These are phyloP conservation scores for Fusarium chuoi DNA, from an alignment of 2,329 filamentous ascomycete genomes.

Conservation along the genomic window DNA sequence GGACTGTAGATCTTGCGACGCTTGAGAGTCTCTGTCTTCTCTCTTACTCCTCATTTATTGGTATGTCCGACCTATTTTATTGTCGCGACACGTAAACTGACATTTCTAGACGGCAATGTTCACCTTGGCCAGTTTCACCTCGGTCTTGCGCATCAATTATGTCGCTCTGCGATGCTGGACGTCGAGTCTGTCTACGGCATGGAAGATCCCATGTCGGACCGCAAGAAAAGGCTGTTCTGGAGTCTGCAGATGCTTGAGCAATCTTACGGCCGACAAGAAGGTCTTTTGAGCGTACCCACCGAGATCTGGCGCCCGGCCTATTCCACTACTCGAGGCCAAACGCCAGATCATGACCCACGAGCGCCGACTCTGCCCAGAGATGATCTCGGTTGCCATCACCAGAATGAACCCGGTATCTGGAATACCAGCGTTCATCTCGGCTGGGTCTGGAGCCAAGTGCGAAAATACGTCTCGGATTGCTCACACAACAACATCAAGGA, in stretches of 20 bases:
- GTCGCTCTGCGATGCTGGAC: slow-evolving; percentile 61
- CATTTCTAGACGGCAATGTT: slow-evolving; percentile 56
- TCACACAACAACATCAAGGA: slow-evolving; percentile 59
- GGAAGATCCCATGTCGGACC: slow-evolving; percentile 51
- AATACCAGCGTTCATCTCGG: slow-evolving; percentile 60
- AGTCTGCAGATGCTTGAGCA: slow-evolving; percentile 62
- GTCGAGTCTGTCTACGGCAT: slow-evolving; percentile 51
- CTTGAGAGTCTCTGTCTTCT: slow-evolving; percentile 63
- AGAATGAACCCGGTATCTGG: slow-evolving; percentile 60
- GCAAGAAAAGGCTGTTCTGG: slow-evolving; percentile 63
- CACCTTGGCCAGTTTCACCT: slow-evolving; percentile 62
- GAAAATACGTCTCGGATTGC: slow-evolving; percentile 60
- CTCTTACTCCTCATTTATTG: slow-evolving; percentile 61
- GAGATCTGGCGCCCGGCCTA: slow-evolving; percentile 54
- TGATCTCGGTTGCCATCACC: slow-evolving; percentile 54
- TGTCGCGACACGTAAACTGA: background rate
- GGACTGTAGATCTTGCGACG: slow-evolving; percentile 59
- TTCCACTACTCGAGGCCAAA: slow-evolving; percentile 37
- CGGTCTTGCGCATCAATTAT: slow-evolving; percentile 61
- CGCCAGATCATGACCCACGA: slow-evolving; percentile 45
- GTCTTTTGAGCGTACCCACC: slow-evolving; percentile 54
- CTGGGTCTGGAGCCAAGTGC: slow-evolving; percentile 61
- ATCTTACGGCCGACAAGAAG: slow-evolving; percentile 59
- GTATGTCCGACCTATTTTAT: slow-evolving; percentile 43
- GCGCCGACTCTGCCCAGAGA: slow-evolving; percentile 57